These are phyloP conservation scores for Beta macrorhiza DNA, from an alignment of 179 eudicot genomes.

Conservation along the genomic window DNA sequence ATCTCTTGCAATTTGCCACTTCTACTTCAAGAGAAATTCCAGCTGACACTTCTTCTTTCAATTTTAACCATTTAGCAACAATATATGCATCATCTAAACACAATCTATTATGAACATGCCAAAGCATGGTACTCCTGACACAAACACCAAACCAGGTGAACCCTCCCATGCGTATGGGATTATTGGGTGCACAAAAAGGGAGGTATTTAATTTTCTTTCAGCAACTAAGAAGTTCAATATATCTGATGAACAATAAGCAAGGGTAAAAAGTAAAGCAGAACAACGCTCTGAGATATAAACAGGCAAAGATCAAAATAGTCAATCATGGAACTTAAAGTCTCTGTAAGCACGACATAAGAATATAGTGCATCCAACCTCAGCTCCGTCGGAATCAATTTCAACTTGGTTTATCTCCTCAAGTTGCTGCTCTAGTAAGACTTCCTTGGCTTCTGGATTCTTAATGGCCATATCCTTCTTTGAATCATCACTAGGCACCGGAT, in stretches of 20 bases:
- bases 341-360: background rate
- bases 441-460: conserved; percentile 47
- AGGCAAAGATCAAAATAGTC: background rate
- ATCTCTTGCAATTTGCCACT: no score
- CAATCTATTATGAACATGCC: background rate
- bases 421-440: conserved; percentile 47
- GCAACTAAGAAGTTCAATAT: background rate
- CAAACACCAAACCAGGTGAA: background rate
- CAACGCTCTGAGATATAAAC: background rate
- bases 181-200: background rate
- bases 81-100: background rate
- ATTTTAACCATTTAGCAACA: background rate
- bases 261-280: background rate
- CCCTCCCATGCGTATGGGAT: background rate
- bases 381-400: conserved; percentile 62
- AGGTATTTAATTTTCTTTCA: background rate
- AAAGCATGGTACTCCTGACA: background rate
- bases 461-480: conserved; percentile 23
- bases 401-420: conserved; percentile 42
- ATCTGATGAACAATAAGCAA: background rate
- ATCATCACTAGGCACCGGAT: conserved; percentile 24
- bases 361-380: conserved; percentile 48
- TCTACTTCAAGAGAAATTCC: no score
- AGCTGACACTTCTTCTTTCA: no score
- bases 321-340: background rate